Evolutionary conservation across 192 early-diverging fungal species (phyloP), one percentile per base, ranked within the genome.

Genomic region (Phlyctochytrium planicorne): DNA sequence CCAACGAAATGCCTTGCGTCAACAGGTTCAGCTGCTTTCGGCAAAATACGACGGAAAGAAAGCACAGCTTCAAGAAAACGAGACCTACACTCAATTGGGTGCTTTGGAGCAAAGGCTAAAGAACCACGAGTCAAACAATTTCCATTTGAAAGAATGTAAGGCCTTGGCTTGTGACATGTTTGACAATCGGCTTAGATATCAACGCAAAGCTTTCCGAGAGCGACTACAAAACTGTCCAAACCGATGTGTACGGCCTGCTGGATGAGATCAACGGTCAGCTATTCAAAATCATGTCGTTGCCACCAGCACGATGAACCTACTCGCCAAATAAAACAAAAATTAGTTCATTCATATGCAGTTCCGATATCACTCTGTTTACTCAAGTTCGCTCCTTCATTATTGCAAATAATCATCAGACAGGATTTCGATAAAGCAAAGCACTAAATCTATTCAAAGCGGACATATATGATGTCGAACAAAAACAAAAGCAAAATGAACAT

Each of bases 91-190:
- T 29, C 78, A 80, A 63, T 70, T 87, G 2, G 76, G 70, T 4
- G 74, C 76, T 29, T 53, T 87, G 40, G 85, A 87, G 71, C 79
- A 82, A 57, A 53, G 76, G 52, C 67, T 82, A 68, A 61, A 74
- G 40, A 75, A 84, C 52, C 72, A 76, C 30, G 85, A 87, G 62
- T 66, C 71, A 2, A 79, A 76, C 36, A 83, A 81, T 35, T 80
- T 75, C 67, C 78, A 84, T 63, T 61, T 84, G 52, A 82, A 78
- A 68, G 83, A 84, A 30, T 84, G 83, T 83, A 66, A 56, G 78
- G 76, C 2, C 36, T 77, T 6, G 56, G 27, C 65, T 16, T 25
- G 50, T 20, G 20, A 31, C 59, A 62, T n/a, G 31, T 68, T 3
- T 71, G 63, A 64, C 60, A 47, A 16, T 70, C 33, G 30, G n/a